A percentile compares a stretch with the other conserved stretches of the same genome.
Evolutionary conservation across 176 grass and related monocot genomes (phyloP).

Genomic region (Elaeis guineensis): DNA sequence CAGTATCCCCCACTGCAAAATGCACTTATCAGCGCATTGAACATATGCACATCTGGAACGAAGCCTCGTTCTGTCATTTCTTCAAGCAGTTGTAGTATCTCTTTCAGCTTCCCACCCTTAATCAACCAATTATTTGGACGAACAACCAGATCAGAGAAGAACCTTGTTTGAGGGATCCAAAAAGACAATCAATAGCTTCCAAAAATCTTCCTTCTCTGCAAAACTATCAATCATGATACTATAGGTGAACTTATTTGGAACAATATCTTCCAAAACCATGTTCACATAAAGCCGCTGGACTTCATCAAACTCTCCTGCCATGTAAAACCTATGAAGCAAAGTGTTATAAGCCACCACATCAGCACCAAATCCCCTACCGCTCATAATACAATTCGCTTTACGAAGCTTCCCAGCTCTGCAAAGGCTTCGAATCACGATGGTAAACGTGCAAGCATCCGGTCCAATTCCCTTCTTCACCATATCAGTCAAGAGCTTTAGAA

Average conservation of each 20-base stretch:
- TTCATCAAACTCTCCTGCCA: conserved; percentile 21
- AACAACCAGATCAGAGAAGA: conserved; percentile 39
- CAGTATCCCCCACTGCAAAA: conserved; percentile 46
- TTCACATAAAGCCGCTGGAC: conserved; percentile 23
- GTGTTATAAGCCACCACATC: conserved; percentile 69
- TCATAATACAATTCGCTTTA: conserved; percentile 40
- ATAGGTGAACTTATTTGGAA: conserved; percentile 50
- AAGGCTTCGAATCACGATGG: conserved; percentile 50
- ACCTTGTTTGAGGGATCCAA: conserved; percentile 16
- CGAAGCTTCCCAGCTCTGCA: conserved; percentile 49
- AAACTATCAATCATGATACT: conserved; percentile 44
- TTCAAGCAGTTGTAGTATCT: conserved; percentile 30
- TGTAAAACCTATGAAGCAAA: conserved; percentile 58
- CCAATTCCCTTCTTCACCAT: conserved; percentile 62
- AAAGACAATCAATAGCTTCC: conserved; percentile 24
- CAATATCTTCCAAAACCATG: conserved; percentile 33
- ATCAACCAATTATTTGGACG: conserved; percentile 46
- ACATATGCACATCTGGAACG: conserved; percentile 27
- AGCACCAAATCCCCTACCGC: conserved; percentile 19
- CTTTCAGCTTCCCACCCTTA: conserved; percentile 25
- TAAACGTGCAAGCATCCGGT: conserved; percentile 71
- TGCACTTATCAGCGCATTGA: conserved; percentile 31
- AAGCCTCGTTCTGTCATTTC: conserved; percentile 26
- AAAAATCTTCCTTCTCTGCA: conserved; percentile 34
- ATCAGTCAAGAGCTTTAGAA: conserved; percentile 57